Percentiles rank a stretch among this genome's conserved stretches.
Conservation (phyloP, 495 filamentous ascomycete species). For the Penicillium argentinense region DNA sequence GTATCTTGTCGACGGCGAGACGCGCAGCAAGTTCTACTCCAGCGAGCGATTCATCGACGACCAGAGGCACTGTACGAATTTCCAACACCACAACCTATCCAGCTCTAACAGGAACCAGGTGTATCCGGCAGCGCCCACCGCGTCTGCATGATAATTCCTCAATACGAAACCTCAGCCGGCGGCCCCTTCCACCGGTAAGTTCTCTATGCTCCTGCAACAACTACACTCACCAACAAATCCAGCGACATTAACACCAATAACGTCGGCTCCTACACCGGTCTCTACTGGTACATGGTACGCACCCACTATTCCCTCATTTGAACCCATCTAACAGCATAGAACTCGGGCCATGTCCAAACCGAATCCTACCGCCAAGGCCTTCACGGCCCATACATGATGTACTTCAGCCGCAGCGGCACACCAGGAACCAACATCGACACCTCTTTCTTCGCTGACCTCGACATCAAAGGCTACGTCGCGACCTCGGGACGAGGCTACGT, state of each 20-base stretch:
- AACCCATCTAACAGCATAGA: slow-evolving; percentile 15
- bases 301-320: too few species aligned
- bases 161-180: slow-evolving; percentile 47
- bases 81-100: too few species aligned
- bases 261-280: slow-evolving; percentile 53
- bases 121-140: slow-evolving; percentile 30
- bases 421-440: slow-evolving; percentile 53
- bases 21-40: slow-evolving; percentile 69
- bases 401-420: slow-evolving; percentile 58
- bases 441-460: slow-evolving; percentile 58
- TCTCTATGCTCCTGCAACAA: background rate
- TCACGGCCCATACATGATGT: slow-evolving; percentile 65
- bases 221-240: slow-evolving; percentile 2
- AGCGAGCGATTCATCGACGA: slow-evolving; percentile 68
- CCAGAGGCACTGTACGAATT: slow-evolving; percentile 52
- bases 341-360: slow-evolving; percentile 62
- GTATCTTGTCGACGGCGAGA: slow-evolving; percentile 59
- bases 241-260: slow-evolving; percentile 68
- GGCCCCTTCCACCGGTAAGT: slow-evolving; percentile 50
- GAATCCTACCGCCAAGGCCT: slow-evolving; percentile 61
- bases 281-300: slow-evolving; percentile 70
- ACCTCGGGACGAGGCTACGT: slow-evolving; percentile 56
- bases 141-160: slow-evolving; percentile 40
- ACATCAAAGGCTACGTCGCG: slow-evolving; percentile 58
- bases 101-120: slow-evolving; percentile 19